phyloP scores from a whole-genome alignment of 2,329 filamentous ascomycete species.

The Curvularia lunata region DNA sequence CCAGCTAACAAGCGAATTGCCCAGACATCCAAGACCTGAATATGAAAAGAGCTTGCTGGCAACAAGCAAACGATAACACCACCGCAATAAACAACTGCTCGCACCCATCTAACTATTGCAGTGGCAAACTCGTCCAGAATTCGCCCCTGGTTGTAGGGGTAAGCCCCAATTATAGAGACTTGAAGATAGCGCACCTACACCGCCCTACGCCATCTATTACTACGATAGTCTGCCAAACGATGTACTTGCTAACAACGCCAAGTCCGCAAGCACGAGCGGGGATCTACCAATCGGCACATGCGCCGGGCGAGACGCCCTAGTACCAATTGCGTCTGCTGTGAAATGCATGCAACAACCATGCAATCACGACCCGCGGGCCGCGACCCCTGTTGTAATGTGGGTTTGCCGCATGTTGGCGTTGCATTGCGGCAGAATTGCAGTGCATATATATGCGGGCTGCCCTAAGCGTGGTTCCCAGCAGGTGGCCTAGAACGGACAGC shows the following conservation, averaged over 20 bases:
- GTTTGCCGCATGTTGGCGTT: slow-evolving; percentile 7
- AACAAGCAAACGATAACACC: not conserved
- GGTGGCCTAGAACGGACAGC: slow-evolving; percentile 17
- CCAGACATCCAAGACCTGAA: not conserved
- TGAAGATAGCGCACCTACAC: not conserved
- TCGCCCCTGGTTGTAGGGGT: not conserved
- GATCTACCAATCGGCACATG: not conserved
- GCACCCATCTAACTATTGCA: not conserved
- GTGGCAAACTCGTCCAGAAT: not conserved
- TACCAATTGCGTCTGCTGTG: not conserved
- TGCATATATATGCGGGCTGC: not conserved
- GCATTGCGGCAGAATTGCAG: slow-evolving; percentile 7
- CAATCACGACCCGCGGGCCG: not conserved
- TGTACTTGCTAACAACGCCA: no score
- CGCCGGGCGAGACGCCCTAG: not conserved
- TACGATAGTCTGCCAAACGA: slow-evolving; percentile 16
- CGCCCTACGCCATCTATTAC: not conserved
- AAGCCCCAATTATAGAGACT: not conserved
- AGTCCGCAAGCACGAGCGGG: not conserved
- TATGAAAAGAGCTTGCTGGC: no score
- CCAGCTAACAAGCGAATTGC: not conserved
- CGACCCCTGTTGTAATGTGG: slow-evolving; percentile 13
- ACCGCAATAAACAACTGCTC: not conserved
- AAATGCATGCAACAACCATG: not conserved
- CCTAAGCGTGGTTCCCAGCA: slow-evolving; percentile 19